Conservation (phyloP, 176 grass and related monocot genomes). For the Cenchrus fungigraminus region DNA sequence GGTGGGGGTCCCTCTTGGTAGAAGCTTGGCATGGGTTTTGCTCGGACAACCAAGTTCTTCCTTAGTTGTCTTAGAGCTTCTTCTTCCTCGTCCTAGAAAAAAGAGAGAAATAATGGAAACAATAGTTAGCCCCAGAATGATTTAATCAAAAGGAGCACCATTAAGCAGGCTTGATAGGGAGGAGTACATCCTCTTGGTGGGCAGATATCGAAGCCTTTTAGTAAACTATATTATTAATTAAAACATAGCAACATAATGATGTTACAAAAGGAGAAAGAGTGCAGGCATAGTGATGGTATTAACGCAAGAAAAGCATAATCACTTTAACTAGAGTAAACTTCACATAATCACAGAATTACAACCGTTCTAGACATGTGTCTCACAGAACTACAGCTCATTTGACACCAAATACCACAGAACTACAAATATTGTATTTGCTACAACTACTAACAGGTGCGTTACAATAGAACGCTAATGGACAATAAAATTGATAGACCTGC, state of each 20-base stretch:
- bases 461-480: background rate
- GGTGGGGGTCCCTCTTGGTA: slow-evolving; percentile 85
- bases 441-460: background rate
- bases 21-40: slow-evolving; percentile 92
- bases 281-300: background rate
- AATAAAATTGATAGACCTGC: background rate
- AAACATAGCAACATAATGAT: background rate
- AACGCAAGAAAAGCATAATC: background rate
- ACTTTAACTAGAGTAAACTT: background rate
- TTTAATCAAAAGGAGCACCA: slow-evolving; percentile 13
- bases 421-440: background rate
- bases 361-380: too few species aligned
- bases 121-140: background rate
- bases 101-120: slow-evolving; percentile 20
- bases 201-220: background rate
- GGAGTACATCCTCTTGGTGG: background rate
- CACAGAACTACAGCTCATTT: background rate
- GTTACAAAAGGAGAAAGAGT: slow-evolving; percentile 7
- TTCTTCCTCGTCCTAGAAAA: slow-evolving; percentile 90
- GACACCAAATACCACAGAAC: background rate
- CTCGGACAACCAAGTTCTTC: slow-evolving; percentile 87
- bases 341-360: background rate
- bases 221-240: background rate
- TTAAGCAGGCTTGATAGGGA: slow-evolving; percentile 22
- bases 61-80: slow-evolving; percentile 84